Evolutionary conservation across 768 basidiomycete species (phyloP), one percentile per base, ranked within the genome.

Genomic region (Suillus lakei): DNA sequence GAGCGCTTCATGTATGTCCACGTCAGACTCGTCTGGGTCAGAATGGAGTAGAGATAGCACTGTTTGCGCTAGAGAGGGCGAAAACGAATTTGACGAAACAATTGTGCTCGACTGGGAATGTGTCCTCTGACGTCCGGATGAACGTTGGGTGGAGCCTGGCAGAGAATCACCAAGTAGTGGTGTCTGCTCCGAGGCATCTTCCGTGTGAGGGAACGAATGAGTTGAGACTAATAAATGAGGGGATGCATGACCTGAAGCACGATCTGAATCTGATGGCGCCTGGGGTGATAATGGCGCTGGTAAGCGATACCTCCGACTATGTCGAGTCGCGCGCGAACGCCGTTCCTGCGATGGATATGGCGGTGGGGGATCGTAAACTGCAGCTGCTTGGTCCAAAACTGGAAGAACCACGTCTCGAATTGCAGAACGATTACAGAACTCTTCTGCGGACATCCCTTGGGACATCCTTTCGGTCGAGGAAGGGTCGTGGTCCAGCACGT

Each of bases 51-150:
- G 81, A 0, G 90, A 91, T 5, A 89, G 71, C 43, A 93, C 76
- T 0, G 89, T 92, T 39, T 90, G 91, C 5, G 86, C 84, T 10
- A 93, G 78, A 3, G 89, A 91, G 6, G 88, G 89, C 3, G 88
- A 84, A 15, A 76, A 80, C 4, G 89, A 91, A 8, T 73, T 66
- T 0, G 79, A 76, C 2, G 84, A 85, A 23, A 76, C 70, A 46
- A 81, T 68, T 0, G 85, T 79, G 76, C 88, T 90, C 0, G 85
- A 79, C 64, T 85, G 81, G 2, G 91, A 92, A 61, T 82, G 71
- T 3, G 91, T 84, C 32, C 89, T 84, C 55, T 81, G 83, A 15
- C 90, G 77, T 21, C 36, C 50, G 26, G 63, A 67, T 12, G 70
- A 72, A 39, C 72, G 80, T 43, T 70, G 64, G 21, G 68, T 55